A percentile compares a stretch with the other conserved stretches of the same genome.
Conservation (phyloP, 352 stramenopile species). For the Halophytophthora polymorphica region DNA sequence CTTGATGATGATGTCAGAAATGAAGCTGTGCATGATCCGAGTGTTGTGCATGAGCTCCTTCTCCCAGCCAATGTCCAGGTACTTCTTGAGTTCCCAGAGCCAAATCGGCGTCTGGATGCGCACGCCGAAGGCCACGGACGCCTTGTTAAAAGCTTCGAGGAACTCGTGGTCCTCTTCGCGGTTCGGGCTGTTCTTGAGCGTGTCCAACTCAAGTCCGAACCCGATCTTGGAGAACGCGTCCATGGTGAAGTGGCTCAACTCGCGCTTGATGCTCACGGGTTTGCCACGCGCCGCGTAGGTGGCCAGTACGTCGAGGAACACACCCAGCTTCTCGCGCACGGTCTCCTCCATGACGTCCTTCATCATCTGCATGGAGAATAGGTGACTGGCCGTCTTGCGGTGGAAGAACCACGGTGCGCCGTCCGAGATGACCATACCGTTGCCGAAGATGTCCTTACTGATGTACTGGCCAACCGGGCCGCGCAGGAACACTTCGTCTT, state of each 20-base stretch:
- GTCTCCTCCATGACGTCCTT: conserved; percentile 39
- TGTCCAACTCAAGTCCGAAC: conserved; percentile 44
- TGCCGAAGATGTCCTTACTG: conserved; percentile 55
- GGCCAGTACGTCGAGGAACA: conserved; percentile 29
- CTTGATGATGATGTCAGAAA: conserved; percentile 46
- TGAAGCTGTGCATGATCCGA: conserved; percentile 38
- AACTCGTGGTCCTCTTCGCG: conserved; percentile 45
- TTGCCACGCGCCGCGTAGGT: conserved; percentile 14
- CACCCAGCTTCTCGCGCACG: conserved; percentile 23
- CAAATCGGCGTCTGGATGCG: conserved; percentile 31
- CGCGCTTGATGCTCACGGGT: conserved; percentile 35
- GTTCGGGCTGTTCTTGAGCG: conserved; percentile 27
- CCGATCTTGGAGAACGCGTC: conserved; percentile 62
- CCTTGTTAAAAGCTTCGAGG: conserved; percentile 39
- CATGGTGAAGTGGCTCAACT: conserved; percentile 54
- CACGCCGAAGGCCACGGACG: conserved; percentile 25
- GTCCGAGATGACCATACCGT: conserved; percentile 42
- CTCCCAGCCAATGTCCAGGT: conserved; percentile 37
- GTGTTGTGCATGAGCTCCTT: conserved; percentile 37
- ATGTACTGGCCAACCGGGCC: conserved; percentile 28
- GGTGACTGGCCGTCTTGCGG: conserved; percentile 79
- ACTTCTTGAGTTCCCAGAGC: conserved; percentile 33
- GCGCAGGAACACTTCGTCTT: conserved; percentile 72
- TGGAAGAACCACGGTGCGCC: conserved; percentile 53
- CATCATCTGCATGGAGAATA: conserved; percentile 68